These are phyloP conservation scores for Penicillium sp. DNA, from an alignment of 2,329 filamentous ascomycete species.

Conservation along the genomic window DNA sequence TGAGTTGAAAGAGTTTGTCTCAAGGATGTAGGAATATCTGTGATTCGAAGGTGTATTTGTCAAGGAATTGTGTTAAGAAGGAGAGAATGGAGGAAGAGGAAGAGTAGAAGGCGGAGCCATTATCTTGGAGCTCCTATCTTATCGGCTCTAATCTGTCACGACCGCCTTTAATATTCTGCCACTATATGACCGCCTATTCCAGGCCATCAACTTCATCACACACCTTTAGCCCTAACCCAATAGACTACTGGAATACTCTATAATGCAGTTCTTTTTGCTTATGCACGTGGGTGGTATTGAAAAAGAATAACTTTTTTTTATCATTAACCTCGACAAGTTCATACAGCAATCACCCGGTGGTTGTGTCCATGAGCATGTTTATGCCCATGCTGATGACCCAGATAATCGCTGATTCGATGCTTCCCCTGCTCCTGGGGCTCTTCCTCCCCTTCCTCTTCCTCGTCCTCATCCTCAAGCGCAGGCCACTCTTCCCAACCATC, in stretches of 20 bases:
- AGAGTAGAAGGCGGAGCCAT: conserved; percentile 2
- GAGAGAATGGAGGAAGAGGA: conserved; percentile 1
- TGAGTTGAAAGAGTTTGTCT: background rate
- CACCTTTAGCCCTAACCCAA: no score
- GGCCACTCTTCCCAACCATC: conserved; percentile 60
- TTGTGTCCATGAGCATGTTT: conserved; percentile 17
- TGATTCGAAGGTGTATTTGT: background rate
- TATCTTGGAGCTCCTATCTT: conserved; percentile 6
- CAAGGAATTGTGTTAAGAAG: background rate
- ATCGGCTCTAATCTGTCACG: background rate
- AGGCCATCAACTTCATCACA: background rate
- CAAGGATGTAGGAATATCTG: background rate
- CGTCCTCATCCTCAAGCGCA: conserved; percentile 43
- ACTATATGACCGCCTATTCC: background rate
- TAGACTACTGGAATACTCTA: no score
- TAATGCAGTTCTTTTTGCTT: no score
- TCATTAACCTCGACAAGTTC: background rate
- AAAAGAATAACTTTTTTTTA: background rate
- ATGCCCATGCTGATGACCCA: conserved; percentile 21
- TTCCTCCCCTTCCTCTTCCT: conserved; percentile 30
- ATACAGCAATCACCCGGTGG: conserved; percentile 4
- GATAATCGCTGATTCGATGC: conserved; percentile 31
- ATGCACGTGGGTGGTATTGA: background rate
- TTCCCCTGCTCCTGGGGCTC: conserved; percentile 28
- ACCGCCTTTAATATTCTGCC: conserved; percentile 2